phyloP scores from a whole-genome alignment of 176 grass and related monocot genomes.

The Rhipidocladum racemiflorum region DNA sequence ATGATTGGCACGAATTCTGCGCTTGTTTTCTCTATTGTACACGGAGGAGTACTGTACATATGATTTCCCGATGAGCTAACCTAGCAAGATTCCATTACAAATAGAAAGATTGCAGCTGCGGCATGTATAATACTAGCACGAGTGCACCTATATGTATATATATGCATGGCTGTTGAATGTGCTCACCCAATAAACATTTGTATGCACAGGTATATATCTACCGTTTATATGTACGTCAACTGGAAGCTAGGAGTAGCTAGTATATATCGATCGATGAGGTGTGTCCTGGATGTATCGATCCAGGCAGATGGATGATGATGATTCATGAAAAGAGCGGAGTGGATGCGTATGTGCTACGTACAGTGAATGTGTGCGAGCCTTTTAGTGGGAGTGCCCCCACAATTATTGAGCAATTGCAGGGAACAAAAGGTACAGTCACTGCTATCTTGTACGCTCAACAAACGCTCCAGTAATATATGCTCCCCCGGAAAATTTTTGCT shows the following conservation, averaged over 20 bases:
- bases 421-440: conserved; percentile 45
- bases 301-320: background rate
- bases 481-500: conserved; percentile 1
- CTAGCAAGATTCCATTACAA: conserved; percentile 27
- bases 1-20: conserved; percentile 38
- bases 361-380: background rate
- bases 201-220: background rate
- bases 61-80: background rate
- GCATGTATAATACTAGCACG: background rate
- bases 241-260: background rate
- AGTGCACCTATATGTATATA: background rate
- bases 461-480: conserved; percentile 26
- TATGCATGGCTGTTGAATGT: background rate
- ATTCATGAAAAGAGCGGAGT: background rate
- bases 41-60: background rate
- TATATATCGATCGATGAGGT: background rate
- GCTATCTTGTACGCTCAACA: conserved; percentile 25
- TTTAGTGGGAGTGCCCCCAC: conserved; percentile 34
- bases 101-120: background rate
- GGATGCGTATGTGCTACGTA: background rate
- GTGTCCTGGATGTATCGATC: background rate
- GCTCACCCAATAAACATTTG: background rate
- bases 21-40: conserved; percentile 9
- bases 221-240: background rate
- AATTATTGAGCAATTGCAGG: conserved; percentile 59